Evolutionary conservation across 306 rosid genomes (phyloP), one percentile per base, ranked within the genome.

Genomic region (Medicago truncatula): DNA sequence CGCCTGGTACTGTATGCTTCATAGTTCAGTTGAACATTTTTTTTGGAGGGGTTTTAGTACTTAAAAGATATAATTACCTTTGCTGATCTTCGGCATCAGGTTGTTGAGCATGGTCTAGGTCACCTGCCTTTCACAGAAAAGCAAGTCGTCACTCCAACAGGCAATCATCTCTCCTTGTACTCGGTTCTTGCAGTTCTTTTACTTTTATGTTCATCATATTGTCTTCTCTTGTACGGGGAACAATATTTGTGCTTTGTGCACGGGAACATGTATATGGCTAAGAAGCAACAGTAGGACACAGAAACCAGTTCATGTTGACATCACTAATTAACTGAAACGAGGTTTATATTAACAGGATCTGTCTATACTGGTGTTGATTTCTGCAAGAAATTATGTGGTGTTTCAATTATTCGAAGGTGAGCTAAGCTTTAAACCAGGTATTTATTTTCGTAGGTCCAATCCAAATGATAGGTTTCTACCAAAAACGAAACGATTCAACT

Each of bases 41-140:
- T 56, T 56, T 41, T 77, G 57, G 50, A 58, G 16, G 11, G 80
- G 52, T 62, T 84, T 73, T 18, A 53, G 73, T 68, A 49, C 79
- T 71, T 38, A 9, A 38, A 38, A 52, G 14, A 56, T 18, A 68
- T 78, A 75, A 61, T 78, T 7, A 3, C 70, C 53, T 61, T 57
- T 64, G 59, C 67, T 75, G 59, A 75, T 54, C 38, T 52, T 65
- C 44, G 69, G 73, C 59, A 73, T 76, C 83, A 95, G 97, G 99
- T 92, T 89, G 97, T 92, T 74, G 99, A 95, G 89, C 99, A 90
- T 79, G 99, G 97, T 82, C 92, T 95, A 62, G 99, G 99, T 66
- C 93, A 95, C 85, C 84, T 95, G 34, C 99, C 99, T 34, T 95
- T 95, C 78, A 92, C 99, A 1, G 99, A 95, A 88, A 95, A 90